Evolutionary conservation across 169 alveolate species (phyloP).

Genomic region (Babesia microti): DNA sequence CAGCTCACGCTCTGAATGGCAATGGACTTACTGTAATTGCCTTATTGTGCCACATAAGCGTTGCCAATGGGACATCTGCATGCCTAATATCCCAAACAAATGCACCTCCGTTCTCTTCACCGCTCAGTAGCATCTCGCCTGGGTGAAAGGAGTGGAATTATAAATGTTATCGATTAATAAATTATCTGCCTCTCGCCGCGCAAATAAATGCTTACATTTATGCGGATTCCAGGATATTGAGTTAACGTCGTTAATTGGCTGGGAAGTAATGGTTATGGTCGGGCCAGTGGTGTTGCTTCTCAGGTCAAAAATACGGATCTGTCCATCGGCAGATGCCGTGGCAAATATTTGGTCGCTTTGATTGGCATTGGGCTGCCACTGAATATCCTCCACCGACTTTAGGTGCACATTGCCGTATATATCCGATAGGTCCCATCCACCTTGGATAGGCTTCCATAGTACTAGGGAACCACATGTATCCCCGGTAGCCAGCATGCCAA

Average conservation of each 20-base stretch:
- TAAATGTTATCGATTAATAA: no score
- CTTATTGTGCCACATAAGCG: constrained; percentile 39
- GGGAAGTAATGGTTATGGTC: no score
- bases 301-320: no score
- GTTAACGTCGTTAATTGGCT: constrained; percentile 32
- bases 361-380: constrained; percentile 47
- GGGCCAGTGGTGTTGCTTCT: no score
- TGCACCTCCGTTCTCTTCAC: constrained; percentile 36
- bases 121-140: no score
- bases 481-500: constrained; percentile 56
- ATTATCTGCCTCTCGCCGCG: no score
- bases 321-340: constrained; percentile 51
- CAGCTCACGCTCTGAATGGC: constrained; percentile 53
- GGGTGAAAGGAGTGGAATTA: no score
- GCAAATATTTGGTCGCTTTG: constrained; percentile 38
- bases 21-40: no score
- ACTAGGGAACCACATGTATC: constrained; percentile 48
- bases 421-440: constrained; percentile 14
- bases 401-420: constrained; percentile 2
- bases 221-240: constrained; percentile 28
- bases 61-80: constrained; percentile 14
- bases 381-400: constrained; percentile 47
- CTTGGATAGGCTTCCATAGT: constrained; percentile 50
- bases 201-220: constrained; percentile 13
- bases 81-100: constrained; percentile 26